Base-by-base conservation (phyloP, 768 basidiomycete species). In the Leucocoprinus leucothites region DNA sequence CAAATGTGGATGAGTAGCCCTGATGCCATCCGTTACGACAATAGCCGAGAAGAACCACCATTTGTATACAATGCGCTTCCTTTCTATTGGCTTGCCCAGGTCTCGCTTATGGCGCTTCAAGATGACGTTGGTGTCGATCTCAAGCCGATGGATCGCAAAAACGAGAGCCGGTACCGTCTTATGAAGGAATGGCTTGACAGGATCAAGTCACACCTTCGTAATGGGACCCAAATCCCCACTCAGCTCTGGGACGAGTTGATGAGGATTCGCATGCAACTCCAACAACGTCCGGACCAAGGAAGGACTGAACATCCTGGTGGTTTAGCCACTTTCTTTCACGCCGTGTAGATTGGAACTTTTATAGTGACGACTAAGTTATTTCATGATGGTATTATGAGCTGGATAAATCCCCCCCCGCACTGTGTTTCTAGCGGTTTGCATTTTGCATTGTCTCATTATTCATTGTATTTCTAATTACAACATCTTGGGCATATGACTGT, bases 51-150 rank as follows among this genome's bases (percentile, higher is more conserved):
- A 13, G 71, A 69, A 40, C 69, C 69, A 9, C 67, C 75, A 3
- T 77, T 78, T 63, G 63, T 75, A 16, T 71, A 63, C 57, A 69
- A 78, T 56, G 78, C 77, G 16, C 65, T 84, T 9, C 82, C 82
- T 9, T 82, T 82, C 65, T 85, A 84, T 65, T 85, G 83, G 84
- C 74, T 85, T 25, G 82, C 78, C 13, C 78, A 84, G 63, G 74
- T 82, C 35, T 73, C 79, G 9, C 65, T 83, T 21, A 63, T 80
- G 45, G 81, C 79, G 26, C 73, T 77, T 58, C 79, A 81, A 62
- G 79, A 82, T 56, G 74, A 73, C n/a, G 65, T 46, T 25, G 53
- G 25, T 60, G 70, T 61, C 43, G 61, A 61, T 48, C 43, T 62
- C 34, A 57, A 58, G 18, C 59, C 58, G 51, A 42, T 61, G 35